phyloP scores from a whole-genome alignment of 306 rosid species.

The Argentina anserina region DNA sequence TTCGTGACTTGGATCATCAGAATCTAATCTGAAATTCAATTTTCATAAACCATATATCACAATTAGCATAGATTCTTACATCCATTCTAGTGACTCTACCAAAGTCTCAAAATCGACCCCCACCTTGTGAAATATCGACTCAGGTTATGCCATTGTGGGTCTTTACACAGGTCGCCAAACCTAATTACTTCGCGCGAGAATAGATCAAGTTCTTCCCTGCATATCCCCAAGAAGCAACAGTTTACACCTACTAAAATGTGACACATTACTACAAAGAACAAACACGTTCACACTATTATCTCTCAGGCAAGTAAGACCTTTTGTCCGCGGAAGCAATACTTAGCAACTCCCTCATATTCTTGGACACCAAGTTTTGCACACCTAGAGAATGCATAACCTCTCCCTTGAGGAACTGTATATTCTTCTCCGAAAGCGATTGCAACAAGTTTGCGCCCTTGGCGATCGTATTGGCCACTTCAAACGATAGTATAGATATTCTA shows the following conservation, averaged over 20 bases:
- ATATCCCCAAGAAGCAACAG: slow-evolving; percentile 20
- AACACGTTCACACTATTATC: slow-evolving; percentile 19
- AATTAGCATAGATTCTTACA: slow-evolving; percentile 6
- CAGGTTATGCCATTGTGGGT: slow-evolving; percentile 87
- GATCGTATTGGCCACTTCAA: slow-evolving; percentile 93
- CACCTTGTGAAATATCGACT: slow-evolving; percentile 70
- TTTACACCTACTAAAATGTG: slow-evolving; percentile 12
- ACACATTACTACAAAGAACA: not conserved
- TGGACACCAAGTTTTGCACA: slow-evolving; percentile 62
- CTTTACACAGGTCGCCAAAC: slow-evolving; percentile 86
- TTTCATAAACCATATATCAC: slow-evolving; percentile 23
- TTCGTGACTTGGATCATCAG: slow-evolving; percentile 38
- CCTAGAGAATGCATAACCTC: slow-evolving; percentile 67
- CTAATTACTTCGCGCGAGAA: slow-evolving; percentile 75
- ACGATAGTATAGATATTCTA: slow-evolving; percentile 73
- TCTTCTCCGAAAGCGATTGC: slow-evolving; percentile 73
- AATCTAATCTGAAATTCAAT: slow-evolving; percentile 60
- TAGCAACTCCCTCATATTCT: slow-evolving; percentile 59
- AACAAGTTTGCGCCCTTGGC: slow-evolving; percentile 64
- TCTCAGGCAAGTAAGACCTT: slow-evolving; percentile 52
- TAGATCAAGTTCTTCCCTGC: slow-evolving; percentile 68
- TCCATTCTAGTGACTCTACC: no score
- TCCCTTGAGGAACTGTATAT: slow-evolving; percentile 58
- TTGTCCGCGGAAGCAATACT: slow-evolving; percentile 81
- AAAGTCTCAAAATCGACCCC: slow-evolving; percentile 19